Evolutionary conservation across 2,329 filamentous ascomycete genomes (phyloP), one percentile per base, ranked within the genome.

Genomic region (Talaromyces sp.): DNA sequence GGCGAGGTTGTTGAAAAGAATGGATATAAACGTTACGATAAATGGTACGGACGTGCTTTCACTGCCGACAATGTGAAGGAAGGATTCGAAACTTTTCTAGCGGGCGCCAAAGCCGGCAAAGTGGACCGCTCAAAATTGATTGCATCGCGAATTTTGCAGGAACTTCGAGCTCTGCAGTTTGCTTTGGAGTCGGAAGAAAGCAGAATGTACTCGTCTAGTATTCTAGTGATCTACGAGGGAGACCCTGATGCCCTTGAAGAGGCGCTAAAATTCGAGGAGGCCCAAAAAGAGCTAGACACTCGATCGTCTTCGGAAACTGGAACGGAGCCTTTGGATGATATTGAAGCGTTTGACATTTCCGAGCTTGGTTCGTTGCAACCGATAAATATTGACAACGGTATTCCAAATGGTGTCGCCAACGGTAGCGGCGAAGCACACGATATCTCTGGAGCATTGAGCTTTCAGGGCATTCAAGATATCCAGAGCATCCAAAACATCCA

Each of bases 161-260:
- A 82, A 67, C 66, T 85, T 52, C 75, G 73, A 61, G 73, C 73
- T 15, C 72, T 86, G 7, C 81, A 82, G 68, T 77, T 77, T 57
- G 81, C 83, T 4, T 74, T 86, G 9, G 83, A 86, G 69, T 76
- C 80, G 0, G 78, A 85, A 58, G 88, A 90, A 75, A 88, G 85
- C 71, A 80, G 87, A 58, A 90, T 90, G 87, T 90, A 89, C 73
- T 87, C 85, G 15, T 82, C 87, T 0, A 89, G 86, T 69, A 80
- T 90, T 17, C 73, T 90, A 56, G 83, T 90, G 43, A 85, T 89
- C 15, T 90, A 89, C 69, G 88, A 90, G 74, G 88, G 88, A 7
- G 86, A 90, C 69, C 76, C 80, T 1, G 79, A 84, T 22, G 83
- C 84, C 22, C 81, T 89, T 63, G 80, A 84, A 61, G 76, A 78